Evolutionary conservation across 257 asterid species (phyloP).

Genomic region (Nicotiana tomentosiformis): DNA sequence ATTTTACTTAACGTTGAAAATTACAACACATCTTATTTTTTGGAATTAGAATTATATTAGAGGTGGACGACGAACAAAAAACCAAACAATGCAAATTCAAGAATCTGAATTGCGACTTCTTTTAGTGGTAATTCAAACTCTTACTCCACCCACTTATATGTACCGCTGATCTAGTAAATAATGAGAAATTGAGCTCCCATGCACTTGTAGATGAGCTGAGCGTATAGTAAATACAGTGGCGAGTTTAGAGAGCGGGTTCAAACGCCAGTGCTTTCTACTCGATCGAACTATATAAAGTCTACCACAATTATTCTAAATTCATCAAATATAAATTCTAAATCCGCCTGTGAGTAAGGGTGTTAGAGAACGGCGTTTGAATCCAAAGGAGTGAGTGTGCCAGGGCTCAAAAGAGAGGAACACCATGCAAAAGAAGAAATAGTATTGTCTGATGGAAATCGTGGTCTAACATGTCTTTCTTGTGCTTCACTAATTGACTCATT

Average conservation of each 20-base stretch:
- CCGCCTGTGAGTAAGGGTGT: rapidly evolving
- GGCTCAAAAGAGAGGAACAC: conserved; percentile 63
- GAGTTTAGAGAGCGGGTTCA: not conserved
- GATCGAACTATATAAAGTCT: not conserved
- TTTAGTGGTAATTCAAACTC: too few relatives aligned
- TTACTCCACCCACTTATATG: too few relatives aligned
- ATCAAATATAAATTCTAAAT: not conserved
- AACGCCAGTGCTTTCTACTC: not conserved
- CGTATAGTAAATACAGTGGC: not conserved
- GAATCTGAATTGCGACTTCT: too few relatives aligned
- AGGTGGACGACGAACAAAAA: too few relatives aligned
- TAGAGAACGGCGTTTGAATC: not conserved
- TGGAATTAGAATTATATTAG: too few relatives aligned
- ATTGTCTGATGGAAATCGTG: not conserved
- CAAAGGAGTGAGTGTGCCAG: conserved; percentile 27
- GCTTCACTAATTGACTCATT: not conserved
- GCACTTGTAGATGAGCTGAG: not conserved
- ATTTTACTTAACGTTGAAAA: too few relatives aligned
- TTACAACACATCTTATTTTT: too few relatives aligned
- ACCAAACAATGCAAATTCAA: too few relatives aligned
- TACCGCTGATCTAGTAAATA: too few relatives aligned
- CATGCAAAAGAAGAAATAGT: conserved; percentile 42
- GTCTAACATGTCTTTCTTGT: not conserved
- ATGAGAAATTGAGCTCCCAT: not conserved
- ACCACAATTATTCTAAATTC: not conserved